phyloP scores from a whole-genome alignment of 257 asterid genomes.

The Asclepias syriaca region DNA sequence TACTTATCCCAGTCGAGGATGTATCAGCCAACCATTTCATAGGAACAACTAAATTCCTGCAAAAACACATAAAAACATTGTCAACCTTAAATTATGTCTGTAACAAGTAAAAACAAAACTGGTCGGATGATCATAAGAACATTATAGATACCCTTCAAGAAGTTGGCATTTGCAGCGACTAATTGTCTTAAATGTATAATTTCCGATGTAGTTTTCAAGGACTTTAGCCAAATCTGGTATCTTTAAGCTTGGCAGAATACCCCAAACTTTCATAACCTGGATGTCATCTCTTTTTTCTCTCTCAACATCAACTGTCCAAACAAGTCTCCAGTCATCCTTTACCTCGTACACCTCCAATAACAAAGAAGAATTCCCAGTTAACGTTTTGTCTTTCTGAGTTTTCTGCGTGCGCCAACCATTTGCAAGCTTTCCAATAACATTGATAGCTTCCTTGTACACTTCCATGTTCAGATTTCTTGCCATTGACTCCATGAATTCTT shows the following conservation, averaged over 20 bases:
- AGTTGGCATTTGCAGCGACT: constrained; percentile 19
- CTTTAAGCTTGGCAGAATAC: constrained; percentile 28
- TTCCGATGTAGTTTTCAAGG: constrained; percentile 10
- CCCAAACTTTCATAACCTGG: constrained; percentile 44
- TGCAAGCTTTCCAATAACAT: constrained; percentile 45
- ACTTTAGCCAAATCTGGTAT: constrained; percentile 17
- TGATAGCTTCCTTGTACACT: constrained; percentile 28
- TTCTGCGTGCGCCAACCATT: constrained; percentile 34
- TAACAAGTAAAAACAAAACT: no score
- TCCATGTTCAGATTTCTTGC: constrained; percentile 19
- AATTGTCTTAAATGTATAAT: constrained; percentile 14
- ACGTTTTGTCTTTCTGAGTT: constrained; percentile 18
- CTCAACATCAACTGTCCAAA: constrained; percentile 46
- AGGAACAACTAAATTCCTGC: constrained; percentile 25
- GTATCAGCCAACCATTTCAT: constrained; percentile 20
- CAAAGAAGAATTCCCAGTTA: constrained; percentile 16
- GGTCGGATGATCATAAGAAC: not conserved
- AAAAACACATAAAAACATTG: not conserved
- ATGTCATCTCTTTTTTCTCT: constrained; percentile 20
- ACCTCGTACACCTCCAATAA: constrained; percentile 33
- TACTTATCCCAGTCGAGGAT: not conserved
- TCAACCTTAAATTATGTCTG: no score
- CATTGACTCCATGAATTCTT: constrained; percentile 37
- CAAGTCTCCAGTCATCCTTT: constrained; percentile 28
- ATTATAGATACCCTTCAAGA: constrained; percentile 21